phyloP scores from a whole-genome alignment of 2,329 filamentous ascomycete genomes.

The Knoxdaviesia proteae region DNA sequence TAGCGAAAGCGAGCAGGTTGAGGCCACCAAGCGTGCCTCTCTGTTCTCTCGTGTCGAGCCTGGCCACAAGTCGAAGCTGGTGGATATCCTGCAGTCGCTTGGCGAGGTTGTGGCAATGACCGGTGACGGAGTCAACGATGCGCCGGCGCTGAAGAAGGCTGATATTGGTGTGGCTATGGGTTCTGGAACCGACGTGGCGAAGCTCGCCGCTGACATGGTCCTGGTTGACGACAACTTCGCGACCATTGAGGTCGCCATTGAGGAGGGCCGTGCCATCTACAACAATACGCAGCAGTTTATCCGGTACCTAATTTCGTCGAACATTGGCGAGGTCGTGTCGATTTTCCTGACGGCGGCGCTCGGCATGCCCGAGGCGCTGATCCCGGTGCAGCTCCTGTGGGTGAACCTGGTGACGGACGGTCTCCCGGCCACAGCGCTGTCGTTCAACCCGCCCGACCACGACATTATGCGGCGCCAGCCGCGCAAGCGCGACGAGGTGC shows the following conservation, averaged over 20 bases:
- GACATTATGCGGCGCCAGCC: constrained; percentile 92
- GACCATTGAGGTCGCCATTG: constrained; percentile 86
- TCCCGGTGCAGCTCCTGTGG: constrained; percentile 94
- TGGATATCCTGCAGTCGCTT: constrained; percentile 81
- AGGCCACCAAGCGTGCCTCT: constrained; percentile 67
- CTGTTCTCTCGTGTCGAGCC: constrained; percentile 95
- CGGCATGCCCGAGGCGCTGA: constrained; percentile 92
- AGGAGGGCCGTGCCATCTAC: constrained; percentile 95
- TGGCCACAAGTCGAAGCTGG: constrained; percentile 88
- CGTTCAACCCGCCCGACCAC: constrained; percentile 96
- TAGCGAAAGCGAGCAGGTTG: constrained; percentile 55
- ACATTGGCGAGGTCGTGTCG: constrained; percentile 96
- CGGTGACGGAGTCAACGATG: constrained; percentile 95
- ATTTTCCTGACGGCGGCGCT: constrained; percentile 94
- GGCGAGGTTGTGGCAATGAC: constrained; percentile 98
- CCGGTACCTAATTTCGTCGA: constrained; percentile 94
- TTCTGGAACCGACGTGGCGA: constrained; percentile 89
- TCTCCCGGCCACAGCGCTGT: constrained; percentile 84
- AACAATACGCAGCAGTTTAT: constrained; percentile 99
- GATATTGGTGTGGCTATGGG: constrained; percentile 99
- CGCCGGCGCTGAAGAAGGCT: constrained; percentile 90
- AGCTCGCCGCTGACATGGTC: constrained; percentile 95
- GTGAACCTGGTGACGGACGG: constrained; percentile 97
- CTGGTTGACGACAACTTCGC: constrained; percentile 97
- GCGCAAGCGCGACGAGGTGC: constrained; percentile 74